A percentile compares a stretch with the other conserved stretches of the same genome.
Conservation (phyloP, 148 eudicot genomes). For the Chenopodium album region DNA sequence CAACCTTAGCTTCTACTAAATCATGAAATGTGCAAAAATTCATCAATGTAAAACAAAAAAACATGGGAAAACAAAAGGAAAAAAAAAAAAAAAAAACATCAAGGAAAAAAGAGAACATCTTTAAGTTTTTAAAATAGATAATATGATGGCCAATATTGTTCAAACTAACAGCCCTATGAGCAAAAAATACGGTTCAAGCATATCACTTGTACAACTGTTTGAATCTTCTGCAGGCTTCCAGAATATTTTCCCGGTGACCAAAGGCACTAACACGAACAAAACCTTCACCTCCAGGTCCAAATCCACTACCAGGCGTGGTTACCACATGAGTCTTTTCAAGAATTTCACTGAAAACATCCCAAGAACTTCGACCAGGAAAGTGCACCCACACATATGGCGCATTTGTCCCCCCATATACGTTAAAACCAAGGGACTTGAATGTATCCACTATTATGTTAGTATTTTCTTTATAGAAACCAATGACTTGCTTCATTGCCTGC, state of each 20-base stretch:
- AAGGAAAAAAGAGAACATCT: no score
- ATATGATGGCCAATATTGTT: neutral
- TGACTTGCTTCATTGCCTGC: conserved; percentile 84
- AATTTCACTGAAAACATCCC: conserved; percentile 92
- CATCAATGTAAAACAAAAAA: no score
- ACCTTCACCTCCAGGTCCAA: conserved; percentile 91
- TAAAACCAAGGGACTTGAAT: conserved; percentile 79
- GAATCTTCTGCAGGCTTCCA: conserved; percentile 93
- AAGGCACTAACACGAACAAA: conserved; percentile 81
- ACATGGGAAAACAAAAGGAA: no score
- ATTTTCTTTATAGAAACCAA: conserved; percentile 92
- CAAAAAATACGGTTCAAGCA: neutral
- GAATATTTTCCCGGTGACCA: conserved; percentile 73
- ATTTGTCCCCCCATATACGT: conserved; percentile 83
- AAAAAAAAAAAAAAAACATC: no score
- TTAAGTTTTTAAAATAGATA: no score
- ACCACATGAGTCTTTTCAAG: conserved; percentile 90
- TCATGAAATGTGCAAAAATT: no score
- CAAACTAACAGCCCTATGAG: neutral
- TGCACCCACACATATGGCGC: conserved; percentile 96
- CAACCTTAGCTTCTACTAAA: no score
- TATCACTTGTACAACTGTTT: conserved; percentile 75
- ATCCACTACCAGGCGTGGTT: conserved; percentile 89
- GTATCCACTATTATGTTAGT: conserved; percentile 78
- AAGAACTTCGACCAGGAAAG: conserved; percentile 86